phyloP scores from a whole-genome alignment of 441 rosid species.

The Erysimum pusillum region DNA sequence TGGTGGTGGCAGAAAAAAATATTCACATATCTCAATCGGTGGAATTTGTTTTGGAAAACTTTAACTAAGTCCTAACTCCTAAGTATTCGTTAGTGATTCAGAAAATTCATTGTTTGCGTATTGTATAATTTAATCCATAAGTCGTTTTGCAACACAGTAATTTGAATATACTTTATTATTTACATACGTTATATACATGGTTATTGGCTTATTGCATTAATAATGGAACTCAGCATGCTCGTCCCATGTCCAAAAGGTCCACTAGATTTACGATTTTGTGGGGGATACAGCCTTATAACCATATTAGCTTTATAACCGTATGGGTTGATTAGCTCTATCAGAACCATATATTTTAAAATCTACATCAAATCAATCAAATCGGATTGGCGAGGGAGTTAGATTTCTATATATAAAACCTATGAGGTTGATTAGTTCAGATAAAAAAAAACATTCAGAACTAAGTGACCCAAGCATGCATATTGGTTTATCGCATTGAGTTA shows the following conservation, averaged over 20 bases:
- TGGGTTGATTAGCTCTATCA: too few relatives aligned
- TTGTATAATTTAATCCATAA: too few relatives aligned
- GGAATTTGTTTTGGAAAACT: constrained; percentile 12
- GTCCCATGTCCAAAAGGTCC: constrained; percentile 14
- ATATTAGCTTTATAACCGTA: too few relatives aligned
- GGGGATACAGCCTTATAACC: too few relatives aligned
- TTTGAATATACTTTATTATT: background rate
- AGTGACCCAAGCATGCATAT: too few relatives aligned
- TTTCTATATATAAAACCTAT: background rate
- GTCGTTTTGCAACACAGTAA: background rate
- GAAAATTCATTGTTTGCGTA: background rate
- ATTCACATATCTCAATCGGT: constrained; percentile 10
- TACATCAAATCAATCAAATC: background rate
- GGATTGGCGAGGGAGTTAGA: background rate
- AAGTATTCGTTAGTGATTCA: constrained; percentile 1
- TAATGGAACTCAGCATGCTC: background rate
- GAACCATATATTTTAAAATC: background rate
- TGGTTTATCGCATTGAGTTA: too few relatives aligned
- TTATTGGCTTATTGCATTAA: too few relatives aligned
- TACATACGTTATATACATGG: too few relatives aligned
- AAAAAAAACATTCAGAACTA: too few relatives aligned
- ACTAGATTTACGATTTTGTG: too few relatives aligned
- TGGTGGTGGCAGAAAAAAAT: constrained; percentile 39
- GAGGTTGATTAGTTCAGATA: background rate
- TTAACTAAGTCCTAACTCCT: background rate